These are phyloP conservation scores for Hypoxylon sp. DNA, from an alignment of 2,329 filamentous ascomycete species.

Conservation along the genomic window DNA sequence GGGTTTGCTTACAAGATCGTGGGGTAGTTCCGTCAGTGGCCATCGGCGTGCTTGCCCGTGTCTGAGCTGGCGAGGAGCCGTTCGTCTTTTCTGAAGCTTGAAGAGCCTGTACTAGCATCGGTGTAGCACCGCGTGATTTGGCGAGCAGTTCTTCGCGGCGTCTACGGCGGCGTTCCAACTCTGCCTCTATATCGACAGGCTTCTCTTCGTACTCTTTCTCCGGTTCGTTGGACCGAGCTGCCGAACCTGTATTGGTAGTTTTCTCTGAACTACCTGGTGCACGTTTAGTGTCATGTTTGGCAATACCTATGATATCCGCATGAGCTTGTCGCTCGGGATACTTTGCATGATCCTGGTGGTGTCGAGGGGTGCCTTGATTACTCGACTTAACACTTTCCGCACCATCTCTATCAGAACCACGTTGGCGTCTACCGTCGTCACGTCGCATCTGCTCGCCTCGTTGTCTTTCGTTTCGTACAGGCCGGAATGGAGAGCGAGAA, in stretches of 20 bases:
- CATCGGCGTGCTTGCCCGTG: conserved; percentile 54
- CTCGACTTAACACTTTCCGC: conserved; percentile 52
- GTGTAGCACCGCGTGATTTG: conserved; percentile 78
- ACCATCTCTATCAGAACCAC: conserved; percentile 44
- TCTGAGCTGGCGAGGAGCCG: conserved; percentile 62
- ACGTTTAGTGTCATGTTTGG: conserved; percentile 74
- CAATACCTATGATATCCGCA: conserved; percentile 65
- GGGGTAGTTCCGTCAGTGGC: conserved; percentile 54
- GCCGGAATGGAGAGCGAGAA: conserved; percentile 43
- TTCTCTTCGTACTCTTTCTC: conserved; percentile 62
- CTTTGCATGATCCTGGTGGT: conserved; percentile 65
- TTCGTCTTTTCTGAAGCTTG: conserved; percentile 68
- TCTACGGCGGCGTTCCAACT: conserved; percentile 85
- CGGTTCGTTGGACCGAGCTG: conserved; percentile 46
- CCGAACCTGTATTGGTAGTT: conserved; percentile 27
- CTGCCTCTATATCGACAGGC: conserved; percentile 79
- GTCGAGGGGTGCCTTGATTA: conserved; percentile 56
- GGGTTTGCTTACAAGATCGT: conserved; percentile 57
- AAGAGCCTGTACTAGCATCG: conserved; percentile 78
- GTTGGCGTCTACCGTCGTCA: conserved; percentile 38
- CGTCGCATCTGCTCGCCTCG: conserved; percentile 39
- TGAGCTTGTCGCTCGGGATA: conserved; percentile 67
- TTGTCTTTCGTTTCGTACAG: conserved; percentile 41
- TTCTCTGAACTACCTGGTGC: conserved; percentile 66
- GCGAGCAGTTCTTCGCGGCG: conserved; percentile 85